Evolutionary conservation across 1,284 basidiomycete genomes (phyloP).

Genomic region (Ceratobasidium sp.): DNA sequence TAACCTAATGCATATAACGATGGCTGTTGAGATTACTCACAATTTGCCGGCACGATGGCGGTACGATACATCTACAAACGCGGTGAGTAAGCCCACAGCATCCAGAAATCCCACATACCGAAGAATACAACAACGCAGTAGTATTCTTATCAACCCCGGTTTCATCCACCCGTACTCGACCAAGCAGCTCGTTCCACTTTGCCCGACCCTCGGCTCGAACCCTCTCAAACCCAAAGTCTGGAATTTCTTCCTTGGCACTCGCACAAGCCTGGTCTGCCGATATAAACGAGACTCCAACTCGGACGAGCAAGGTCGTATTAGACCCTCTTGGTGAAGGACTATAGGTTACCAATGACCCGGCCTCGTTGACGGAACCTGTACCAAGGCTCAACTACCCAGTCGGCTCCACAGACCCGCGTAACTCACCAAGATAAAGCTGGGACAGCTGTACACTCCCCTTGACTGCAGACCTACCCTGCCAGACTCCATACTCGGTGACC

Average conservation of each 20-base stretch:
- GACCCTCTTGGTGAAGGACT: conserved; percentile 57
- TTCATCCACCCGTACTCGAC: conserved; percentile 68
- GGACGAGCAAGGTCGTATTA: conserved; percentile 52
- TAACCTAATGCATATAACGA: conserved; percentile 1
- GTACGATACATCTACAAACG: conserved; percentile 69
- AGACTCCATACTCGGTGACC: conserved; percentile 67
- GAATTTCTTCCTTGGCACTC: conserved; percentile 73
- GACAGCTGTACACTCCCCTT: conserved; percentile 60
- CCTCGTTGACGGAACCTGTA: conserved; percentile 59
- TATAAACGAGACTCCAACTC: conserved; percentile 70
- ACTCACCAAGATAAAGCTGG: conserved; percentile 39
- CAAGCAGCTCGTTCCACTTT: conserved; percentile 70
- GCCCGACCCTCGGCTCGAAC: conserved; percentile 62
- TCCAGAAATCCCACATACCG: conserved; percentile 57
- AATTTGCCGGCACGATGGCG: conserved; percentile 76
- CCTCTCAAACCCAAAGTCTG: conserved; percentile 67
- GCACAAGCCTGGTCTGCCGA: conserved; percentile 70
- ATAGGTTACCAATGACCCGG: conserved; percentile 69
- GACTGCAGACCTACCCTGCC: conserved; percentile 66
- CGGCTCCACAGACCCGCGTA: neutral
- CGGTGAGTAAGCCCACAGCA: neutral
- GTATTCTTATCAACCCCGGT: conserved; percentile 60
- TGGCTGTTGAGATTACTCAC: conserved; percentile 57
- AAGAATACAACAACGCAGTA: conserved; percentile 70
- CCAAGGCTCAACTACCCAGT: conserved; percentile 51